These are phyloP conservation scores for Silene conica DNA, from an alignment of 148 eudicot genomes.

Conservation along the genomic window DNA sequence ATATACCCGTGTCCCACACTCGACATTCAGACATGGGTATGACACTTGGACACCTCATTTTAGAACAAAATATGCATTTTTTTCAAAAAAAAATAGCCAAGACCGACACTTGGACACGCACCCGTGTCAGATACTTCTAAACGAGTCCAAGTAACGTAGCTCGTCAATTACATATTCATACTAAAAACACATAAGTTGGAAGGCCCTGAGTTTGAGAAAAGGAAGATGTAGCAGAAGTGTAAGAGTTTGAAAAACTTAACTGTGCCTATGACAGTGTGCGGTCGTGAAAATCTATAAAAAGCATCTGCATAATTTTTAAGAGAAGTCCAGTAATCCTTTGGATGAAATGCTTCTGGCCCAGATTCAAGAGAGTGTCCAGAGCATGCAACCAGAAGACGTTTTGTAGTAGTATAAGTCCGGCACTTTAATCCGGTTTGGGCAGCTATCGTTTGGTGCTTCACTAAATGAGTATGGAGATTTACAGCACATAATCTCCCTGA, in stretches of 20 bases:
- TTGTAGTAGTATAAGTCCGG: slow-evolving; percentile 27
- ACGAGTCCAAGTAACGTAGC: too few species aligned
- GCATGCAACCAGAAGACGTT: slow-evolving; percentile 38
- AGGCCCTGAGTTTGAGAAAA: neutral
- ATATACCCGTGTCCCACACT: too few species aligned
- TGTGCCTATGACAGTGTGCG: slow-evolving; percentile 95
- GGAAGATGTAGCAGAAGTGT: neutral
- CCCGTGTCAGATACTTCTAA: too few species aligned
- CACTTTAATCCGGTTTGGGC: slow-evolving; percentile 20
- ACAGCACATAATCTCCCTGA: slow-evolving; percentile 24
- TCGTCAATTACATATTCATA: neutral
- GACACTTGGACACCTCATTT: too few species aligned
- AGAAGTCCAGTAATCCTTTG: slow-evolving; percentile 44
- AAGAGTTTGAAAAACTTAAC: slow-evolving; percentile 41
- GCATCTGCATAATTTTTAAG: slow-evolving; percentile 50
- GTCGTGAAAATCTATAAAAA: slow-evolving; percentile 89
- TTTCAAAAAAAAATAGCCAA: too few species aligned
- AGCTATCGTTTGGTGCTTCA: slow-evolving; percentile 19
- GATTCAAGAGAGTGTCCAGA: slow-evolving; percentile 63
- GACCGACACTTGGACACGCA: too few species aligned
- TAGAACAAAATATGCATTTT: too few species aligned
- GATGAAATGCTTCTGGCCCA: slow-evolving; percentile 39
- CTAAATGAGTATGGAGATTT: slow-evolving; percentile 26
- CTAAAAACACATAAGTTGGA: neutral
- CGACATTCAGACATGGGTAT: too few species aligned